Evolutionary conservation across 768 basidiomycete genomes (phyloP), one percentile per base, ranked within the genome.

Genomic region (Sporobolomyces pararoseus): DNA sequence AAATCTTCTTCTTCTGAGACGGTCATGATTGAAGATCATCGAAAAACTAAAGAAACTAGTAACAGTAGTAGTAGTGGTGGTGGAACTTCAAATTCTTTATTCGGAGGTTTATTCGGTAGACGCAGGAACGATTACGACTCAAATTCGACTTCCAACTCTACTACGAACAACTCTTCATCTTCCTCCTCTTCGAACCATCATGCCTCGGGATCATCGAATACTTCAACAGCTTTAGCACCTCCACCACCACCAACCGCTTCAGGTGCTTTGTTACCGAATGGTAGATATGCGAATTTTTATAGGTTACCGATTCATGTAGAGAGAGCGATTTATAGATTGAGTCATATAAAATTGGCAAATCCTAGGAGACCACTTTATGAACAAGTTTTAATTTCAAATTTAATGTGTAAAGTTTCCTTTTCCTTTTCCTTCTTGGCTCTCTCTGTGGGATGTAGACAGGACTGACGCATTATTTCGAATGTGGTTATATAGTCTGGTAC

Each of bases 291-390:
- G 78, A 52, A 80, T 76, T 62, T 76, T 73, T 50, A 78, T 77
- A 86, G 96, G 73, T 94, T 98, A 78, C 96, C 96, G 13, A 97
- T 99, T 69, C 96, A 99, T 77, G 96, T 99, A 72, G 96, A 99
- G 79, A 86, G 96, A 39, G 96, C 96, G 4, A 94, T 99, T 54
- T 99, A 99, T 81, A 84, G 96, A 68, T 83, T 99, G 58, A 94
- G 91, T 78, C 96, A 99, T 78, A 99, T 99, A 83, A 99, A 99
- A 80, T 84, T 99, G 52, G 96, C 96, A 27, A 99, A 98, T 80
- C 94, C 96, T 13, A 85, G 96, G 67, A 85, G 96, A 52, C 94
- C 96, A 32, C 83, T 99, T 23, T 98, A 96, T 77, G 96, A 99
- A 82, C 96, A 99, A 80, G 96, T 83, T 12, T 69, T 82, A 21